Evolutionary conservation across 1,284 basidiomycete species (phyloP).

Genomic region (Sporisorium exsertum): DNA sequence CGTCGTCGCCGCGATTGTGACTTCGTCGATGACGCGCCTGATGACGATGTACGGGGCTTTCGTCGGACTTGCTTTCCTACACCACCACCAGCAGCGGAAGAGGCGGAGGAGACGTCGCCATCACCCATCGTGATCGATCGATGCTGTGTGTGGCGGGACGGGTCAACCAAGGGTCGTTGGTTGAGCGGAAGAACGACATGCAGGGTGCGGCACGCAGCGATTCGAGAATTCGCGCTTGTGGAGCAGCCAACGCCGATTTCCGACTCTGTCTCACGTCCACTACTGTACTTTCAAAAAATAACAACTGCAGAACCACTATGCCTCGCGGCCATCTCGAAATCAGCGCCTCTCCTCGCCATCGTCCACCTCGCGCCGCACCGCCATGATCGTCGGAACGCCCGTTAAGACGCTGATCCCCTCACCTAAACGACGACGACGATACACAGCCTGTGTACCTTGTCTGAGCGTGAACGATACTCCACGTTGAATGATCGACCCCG

Average conservation of each 20-base stretch:
- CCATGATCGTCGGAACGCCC: too few species aligned
- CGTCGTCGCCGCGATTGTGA: background rate
- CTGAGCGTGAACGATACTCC: too few species aligned
- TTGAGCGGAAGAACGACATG: background rate
- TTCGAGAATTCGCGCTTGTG: background rate
- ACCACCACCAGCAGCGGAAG: background rate
- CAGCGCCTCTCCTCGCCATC: background rate
- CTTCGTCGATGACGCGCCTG: background rate
- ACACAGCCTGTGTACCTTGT: too few species aligned
- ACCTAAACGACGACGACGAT: background rate
- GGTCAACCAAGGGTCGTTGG: too few species aligned
- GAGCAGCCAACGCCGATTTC: constrained; percentile 1
- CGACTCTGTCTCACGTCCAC: too few species aligned
- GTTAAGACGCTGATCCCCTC: background rate
- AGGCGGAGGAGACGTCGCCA: background rate
- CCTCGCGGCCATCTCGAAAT: background rate
- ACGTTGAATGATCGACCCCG: too few species aligned
- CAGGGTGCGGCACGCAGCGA: background rate
- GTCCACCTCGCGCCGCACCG: background rate
- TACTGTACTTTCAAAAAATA: too few species aligned
- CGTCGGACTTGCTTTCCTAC: background rate
- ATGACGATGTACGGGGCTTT: background rate
- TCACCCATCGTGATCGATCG: background rate
- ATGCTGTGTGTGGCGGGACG: background rate
- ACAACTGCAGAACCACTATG: constrained; percentile 3